Conservation (phyloP, 164 flowering plant species). For the Vitis rupestris region DNA sequence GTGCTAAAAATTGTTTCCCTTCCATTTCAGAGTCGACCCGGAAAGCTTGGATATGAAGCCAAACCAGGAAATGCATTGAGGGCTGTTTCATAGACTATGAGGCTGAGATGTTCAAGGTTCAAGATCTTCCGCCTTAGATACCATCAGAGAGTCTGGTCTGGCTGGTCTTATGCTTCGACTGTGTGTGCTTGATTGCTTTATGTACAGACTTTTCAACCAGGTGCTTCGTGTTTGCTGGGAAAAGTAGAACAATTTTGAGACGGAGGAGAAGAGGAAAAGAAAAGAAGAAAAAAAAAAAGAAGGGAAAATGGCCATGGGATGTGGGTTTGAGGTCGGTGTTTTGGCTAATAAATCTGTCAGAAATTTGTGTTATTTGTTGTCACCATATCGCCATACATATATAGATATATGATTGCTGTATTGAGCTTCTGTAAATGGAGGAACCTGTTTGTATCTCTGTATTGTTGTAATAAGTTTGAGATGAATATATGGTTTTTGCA, state of each 20-base stretch:
- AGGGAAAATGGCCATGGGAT: not conserved
- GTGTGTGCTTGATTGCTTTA: slow-evolving; percentile 15
- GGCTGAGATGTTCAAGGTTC: slow-evolving; percentile 1
- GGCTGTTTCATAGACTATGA: slow-evolving; percentile 15
- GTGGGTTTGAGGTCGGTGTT: not conserved
- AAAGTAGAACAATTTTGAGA: slow-evolving; percentile 16
- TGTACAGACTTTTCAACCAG: slow-evolving; percentile 9
- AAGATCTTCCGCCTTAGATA: not conserved
- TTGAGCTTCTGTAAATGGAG: slow-evolving; percentile 7
- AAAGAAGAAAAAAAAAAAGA: not conserved
- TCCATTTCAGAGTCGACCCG: not conserved
- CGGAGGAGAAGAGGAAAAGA: not conserved
- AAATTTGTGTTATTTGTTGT: not conserved
- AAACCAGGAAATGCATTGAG: not conserved
- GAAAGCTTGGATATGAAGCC: not conserved
- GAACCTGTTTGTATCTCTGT: not conserved
- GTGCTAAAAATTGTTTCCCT: not conserved
- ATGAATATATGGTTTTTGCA: not conserved
- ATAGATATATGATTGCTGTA: not conserved
- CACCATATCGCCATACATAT: not conserved
- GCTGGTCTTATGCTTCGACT: slow-evolving; percentile 6
- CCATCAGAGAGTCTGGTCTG: slow-evolving; percentile 7
- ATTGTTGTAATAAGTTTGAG: slow-evolving; percentile 1
- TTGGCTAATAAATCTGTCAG: not conserved
- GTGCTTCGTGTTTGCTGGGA: slow-evolving; percentile 6